Evolutionary conservation across 495 filamentous ascomycete genomes (phyloP), one percentile per base, ranked within the genome.

Genomic region (Penicillium longicatenatum): DNA sequence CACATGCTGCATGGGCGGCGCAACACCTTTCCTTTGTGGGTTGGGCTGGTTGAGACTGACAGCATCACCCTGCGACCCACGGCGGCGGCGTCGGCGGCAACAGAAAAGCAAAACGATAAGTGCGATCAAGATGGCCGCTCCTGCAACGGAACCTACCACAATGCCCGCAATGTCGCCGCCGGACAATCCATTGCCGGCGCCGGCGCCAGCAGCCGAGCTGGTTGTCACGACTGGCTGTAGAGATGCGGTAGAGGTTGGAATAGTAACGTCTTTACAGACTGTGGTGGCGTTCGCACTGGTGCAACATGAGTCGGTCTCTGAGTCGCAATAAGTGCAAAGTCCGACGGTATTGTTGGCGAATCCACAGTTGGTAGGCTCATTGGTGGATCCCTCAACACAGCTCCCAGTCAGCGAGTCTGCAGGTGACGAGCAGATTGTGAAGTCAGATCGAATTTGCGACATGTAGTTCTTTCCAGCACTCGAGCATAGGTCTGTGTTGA

Each of bases 251-350:
- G 89, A 85, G 2, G 81, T 82, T 10, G 94, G 95, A 30, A 99
- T 77, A 26, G 83, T 75, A 30, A 99, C 88, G 33, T 82, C 81
- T 30, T 75, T 70, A 65, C 95, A 99, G 53, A 86, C 84, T 29
- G 63, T 70, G 45, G 88, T 78, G 21, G 88, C 84, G 61, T 91
- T 80, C n/a, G 93, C 86, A 62, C 85, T 89, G 53, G 89, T 84
- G 67, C 95, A 99, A 77, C 95, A 99, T 0, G 93, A 94, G 71
- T 99, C 95, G 50, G 91, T 98, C 16, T 88, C 92, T 12, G 84
- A 77, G 26, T 81, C 81, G 71, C 95, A 99, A 65, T 92, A 96
- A 16, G 85, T 81, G 75, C 95, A 99, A 42, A 99, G 79, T 2
- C 93, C 92, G 59, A 89, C 75, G 1, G 91, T 83, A 71, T 95